Evolutionary conservation across 192 early-diverging fungal genomes (phyloP).

Genomic region (Coemansia sp.): DNA sequence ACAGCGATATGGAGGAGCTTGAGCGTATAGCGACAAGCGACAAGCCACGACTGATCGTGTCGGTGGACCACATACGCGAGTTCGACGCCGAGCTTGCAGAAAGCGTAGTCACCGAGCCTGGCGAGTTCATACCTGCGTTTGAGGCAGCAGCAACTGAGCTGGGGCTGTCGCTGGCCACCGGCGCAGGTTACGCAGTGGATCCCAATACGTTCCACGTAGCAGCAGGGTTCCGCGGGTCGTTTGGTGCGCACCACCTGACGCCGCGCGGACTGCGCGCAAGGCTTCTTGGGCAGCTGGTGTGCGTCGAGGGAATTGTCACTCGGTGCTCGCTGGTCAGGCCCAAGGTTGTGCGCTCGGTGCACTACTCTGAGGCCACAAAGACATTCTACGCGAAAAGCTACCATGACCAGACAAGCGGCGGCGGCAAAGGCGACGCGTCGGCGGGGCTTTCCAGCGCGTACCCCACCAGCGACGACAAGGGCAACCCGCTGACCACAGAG

Average conservation of each 20-base stretch:
- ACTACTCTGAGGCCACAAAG: constrained; percentile 86
- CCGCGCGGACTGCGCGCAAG: constrained; percentile 81
- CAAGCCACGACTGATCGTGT: constrained; percentile 74
- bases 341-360: constrained; percentile 88
- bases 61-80: constrained; percentile 83
- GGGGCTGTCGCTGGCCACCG: constrained; percentile 4
- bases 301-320: constrained; percentile 97
- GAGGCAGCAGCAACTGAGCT: constrained; percentile 56
- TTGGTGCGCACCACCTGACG: constrained; percentile 85
- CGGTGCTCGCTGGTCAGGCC: constrained; percentile 95
- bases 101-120: constrained; percentile 71
- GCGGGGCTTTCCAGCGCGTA: constrained; percentile 71
- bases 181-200: constrained; percentile 17
- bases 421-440: constrained; percentile 17
- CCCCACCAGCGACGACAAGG: constrained; percentile 93
- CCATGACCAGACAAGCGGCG: constrained; percentile 80
- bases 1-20: constrained; percentile 39
- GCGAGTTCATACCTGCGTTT: constrained; percentile 83
- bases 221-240: constrained; percentile 87
- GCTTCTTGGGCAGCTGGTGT: constrained; percentile 84
- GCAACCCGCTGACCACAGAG: constrained; percentile 89
- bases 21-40: constrained; percentile 15
- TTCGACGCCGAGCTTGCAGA: constrained; percentile 71
- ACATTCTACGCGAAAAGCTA: constrained; percentile 84
- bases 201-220: constrained; percentile 45